Conservation (phyloP, 1,139 yeast genomes). For the Blastobotrys apis region DNA sequence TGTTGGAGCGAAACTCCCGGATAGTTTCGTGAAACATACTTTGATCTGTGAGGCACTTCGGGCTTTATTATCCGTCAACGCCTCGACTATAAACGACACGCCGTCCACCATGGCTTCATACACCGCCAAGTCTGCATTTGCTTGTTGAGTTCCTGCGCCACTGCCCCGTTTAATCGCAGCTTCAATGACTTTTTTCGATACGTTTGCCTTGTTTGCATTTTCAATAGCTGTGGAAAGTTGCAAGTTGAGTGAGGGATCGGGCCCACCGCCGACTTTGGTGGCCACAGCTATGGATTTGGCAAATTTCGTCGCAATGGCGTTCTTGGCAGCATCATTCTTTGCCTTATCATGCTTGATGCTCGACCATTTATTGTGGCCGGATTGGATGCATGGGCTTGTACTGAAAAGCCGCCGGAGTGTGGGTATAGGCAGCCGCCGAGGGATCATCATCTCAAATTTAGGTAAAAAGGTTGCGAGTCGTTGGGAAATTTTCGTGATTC, state of each 20-base stretch:
- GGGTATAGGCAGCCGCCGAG: background rate
- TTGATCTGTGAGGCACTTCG: conserved; percentile 75
- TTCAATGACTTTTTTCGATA: conserved; percentile 80
- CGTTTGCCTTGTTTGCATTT: conserved; percentile 70
- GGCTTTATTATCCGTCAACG: conserved; percentile 82
- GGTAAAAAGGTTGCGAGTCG: too few species aligned
- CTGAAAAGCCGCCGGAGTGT: background rate
- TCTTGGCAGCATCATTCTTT: conserved; percentile 77
- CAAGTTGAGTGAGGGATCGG: conserved; percentile 60
- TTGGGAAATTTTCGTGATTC: too few species aligned
- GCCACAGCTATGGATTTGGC: conserved; percentile 72
- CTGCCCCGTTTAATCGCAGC: conserved; percentile 81
- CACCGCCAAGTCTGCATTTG: conserved; percentile 46
- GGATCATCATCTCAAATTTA: too few species aligned
- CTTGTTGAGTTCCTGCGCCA: conserved; percentile 45
- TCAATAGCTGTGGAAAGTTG: conserved; percentile 73
- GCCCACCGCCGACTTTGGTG: conserved; percentile 44
- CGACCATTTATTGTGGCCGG: conserved; percentile 93
- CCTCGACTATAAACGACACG: conserved; percentile 77
- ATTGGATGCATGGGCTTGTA: background rate
- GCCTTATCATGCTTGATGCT: conserved; percentile 92
- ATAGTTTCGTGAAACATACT: conserved; percentile 66
- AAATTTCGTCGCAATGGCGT: conserved; percentile 64
- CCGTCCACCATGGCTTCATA: conserved; percentile 95
- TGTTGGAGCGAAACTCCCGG: conserved; percentile 74